Percentiles rank a stretch among this genome's conserved stretches.
These are phyloP conservation scores for Benincasa hispida DNA, from an alignment of 306 rosid species.

Conservation along the genomic window DNA sequence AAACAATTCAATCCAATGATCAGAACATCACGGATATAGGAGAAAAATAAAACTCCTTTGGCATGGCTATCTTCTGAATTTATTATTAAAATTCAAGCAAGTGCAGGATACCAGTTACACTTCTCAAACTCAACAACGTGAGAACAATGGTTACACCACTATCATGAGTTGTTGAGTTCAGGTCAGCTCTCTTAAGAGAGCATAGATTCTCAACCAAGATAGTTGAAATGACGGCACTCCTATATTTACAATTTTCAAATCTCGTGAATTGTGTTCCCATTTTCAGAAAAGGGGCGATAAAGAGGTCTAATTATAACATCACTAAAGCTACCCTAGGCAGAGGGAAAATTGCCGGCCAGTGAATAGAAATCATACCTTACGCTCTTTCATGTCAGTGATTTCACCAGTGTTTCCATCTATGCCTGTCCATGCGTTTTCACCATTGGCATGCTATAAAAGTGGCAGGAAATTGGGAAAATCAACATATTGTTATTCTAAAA, in stretches of 20 bases:
- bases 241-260: neutral
- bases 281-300: neutral
- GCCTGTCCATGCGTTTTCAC: conserved; percentile 96
- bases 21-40: neutral
- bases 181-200: neutral
- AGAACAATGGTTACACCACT: neutral
- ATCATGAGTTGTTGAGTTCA: neutral
- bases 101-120: neutral
- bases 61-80: neutral
- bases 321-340: neutral
- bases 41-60: neutral
- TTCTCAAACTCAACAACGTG: neutral
- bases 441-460: conserved; percentile 70
- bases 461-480: neutral
- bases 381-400: conserved; percentile 80
- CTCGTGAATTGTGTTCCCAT: neutral
- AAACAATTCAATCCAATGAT: neutral
- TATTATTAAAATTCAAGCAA: neutral
- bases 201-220: neutral
- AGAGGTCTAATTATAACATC: neutral
- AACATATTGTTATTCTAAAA: neutral
- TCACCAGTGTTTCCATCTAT: conserved; percentile 90
- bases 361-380: conserved; percentile 34
- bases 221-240: neutral
- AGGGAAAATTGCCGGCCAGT: neutral